Evolutionary conservation across 352 stramenopile species (phyloP).

Genomic region (Albugo candida): DNA sequence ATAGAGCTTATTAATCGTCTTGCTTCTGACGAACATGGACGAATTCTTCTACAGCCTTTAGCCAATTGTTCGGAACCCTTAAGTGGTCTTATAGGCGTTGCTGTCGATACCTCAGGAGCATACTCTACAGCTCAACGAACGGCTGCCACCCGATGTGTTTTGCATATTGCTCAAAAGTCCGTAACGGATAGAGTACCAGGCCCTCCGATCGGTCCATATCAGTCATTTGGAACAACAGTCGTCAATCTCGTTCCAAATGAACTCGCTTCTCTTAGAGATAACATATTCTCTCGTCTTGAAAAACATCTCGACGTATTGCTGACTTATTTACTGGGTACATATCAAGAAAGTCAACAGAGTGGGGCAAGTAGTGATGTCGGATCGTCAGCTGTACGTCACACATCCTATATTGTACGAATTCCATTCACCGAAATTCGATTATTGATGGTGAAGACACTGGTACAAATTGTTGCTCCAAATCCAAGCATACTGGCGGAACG

Average conservation of each 20-base stretch:
- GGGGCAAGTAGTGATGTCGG: conserved; percentile 37
- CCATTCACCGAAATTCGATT: conserved; percentile 81
- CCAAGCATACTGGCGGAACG: conserved; percentile 36
- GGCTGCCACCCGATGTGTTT: conserved; percentile 68
- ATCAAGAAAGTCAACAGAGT: conserved; percentile 65
- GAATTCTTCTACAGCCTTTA: conserved; percentile 69
- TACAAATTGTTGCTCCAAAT: conserved; percentile 71
- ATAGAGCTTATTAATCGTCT: conserved; percentile 74
- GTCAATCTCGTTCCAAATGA: conserved; percentile 76
- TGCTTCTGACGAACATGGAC: conserved; percentile 75
- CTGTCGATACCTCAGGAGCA: conserved; percentile 13
- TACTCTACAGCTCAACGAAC: conserved; percentile 40
- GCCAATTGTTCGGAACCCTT: conserved; percentile 71
- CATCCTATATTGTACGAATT: conserved; percentile 72
- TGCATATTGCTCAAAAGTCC: conserved; percentile 56
- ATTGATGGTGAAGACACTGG: conserved; percentile 64
- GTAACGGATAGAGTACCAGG: conserved; percentile 55
- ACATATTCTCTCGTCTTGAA: conserved; percentile 53
- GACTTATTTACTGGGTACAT: conserved; percentile 50
- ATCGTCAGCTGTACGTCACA: conserved; percentile 53
- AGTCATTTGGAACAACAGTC: conserved; percentile 67
- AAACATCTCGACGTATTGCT: conserved; percentile 45
- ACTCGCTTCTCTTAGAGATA: conserved; percentile 33
- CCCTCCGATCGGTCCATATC: conserved; percentile 61
- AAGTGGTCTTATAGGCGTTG: conserved; percentile 50